Evolutionary conservation across 345 rosid genomes (phyloP).

Genomic region (Passiflora organensis): DNA sequence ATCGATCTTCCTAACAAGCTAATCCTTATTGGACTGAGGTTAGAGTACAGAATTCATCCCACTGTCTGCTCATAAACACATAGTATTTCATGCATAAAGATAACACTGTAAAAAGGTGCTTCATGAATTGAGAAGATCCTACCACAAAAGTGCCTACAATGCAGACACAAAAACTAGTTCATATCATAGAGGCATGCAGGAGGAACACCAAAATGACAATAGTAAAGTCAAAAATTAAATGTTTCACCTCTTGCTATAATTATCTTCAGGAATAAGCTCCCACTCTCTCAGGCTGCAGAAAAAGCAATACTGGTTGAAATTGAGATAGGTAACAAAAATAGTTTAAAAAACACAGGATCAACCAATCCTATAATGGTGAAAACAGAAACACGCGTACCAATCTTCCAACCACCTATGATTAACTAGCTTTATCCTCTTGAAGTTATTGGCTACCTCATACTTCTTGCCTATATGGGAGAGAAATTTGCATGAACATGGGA

Average conservation of each 20-base stretch:
- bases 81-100: background rate
- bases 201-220: background rate
- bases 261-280: conserved; percentile 74
- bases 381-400: conserved; percentile 42
- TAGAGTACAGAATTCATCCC: background rate
- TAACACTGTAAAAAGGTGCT: too few species aligned
- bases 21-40: background rate
- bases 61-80: background rate
- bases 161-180: too few species aligned
- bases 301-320: background rate
- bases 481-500: too few species aligned
- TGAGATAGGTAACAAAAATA: background rate
- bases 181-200: background rate
- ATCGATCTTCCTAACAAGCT: background rate
- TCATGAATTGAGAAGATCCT: too few species aligned
- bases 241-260: conserved; percentile 69
- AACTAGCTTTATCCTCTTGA: conserved; percentile 69
- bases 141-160: background rate
- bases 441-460: conserved; percentile 81
- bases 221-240: background rate
- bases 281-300: conserved; percentile 73
- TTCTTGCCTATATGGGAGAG: conserved; percentile 82
- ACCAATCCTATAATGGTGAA: background rate
- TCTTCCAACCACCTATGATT: conserved; percentile 93
- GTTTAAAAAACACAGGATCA: background rate